A percentile compares a stretch with the other conserved stretches of the same genome.
Evolutionary conservation across 768 basidiomycete species (phyloP).

Genomic region (Porphyrellus cyaneotinctus): DNA sequence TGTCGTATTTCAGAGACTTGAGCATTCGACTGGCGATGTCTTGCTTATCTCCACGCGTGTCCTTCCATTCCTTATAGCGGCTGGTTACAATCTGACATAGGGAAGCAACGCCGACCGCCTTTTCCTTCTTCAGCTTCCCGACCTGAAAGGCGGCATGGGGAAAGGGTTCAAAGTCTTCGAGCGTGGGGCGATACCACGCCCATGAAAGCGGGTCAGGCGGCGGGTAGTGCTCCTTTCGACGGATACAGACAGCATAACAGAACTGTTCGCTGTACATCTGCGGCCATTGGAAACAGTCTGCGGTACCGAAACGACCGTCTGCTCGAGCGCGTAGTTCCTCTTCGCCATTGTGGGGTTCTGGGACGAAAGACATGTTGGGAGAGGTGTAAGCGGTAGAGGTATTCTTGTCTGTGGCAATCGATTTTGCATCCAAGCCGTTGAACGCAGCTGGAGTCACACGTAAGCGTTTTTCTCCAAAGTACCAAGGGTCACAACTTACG

Average conservation of each 20-base stretch:
- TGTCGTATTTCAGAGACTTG: background rate
- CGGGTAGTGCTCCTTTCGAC: background rate
- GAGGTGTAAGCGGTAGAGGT: background rate
- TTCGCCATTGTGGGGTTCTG: background rate
- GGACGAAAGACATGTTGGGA: background rate
- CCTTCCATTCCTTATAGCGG: background rate
- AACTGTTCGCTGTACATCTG: background rate
- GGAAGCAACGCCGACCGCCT: background rate
- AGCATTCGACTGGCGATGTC: background rate
- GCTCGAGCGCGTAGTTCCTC: background rate
- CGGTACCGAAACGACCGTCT: background rate
- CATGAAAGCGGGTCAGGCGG: background rate
- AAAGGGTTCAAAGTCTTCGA: background rate
- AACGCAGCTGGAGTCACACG: background rate
- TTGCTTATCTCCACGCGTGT: background rate
- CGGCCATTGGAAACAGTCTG: background rate
- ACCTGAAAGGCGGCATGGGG: background rate
- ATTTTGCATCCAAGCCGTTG: background rate
- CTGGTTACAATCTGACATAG: background rate
- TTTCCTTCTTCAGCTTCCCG: background rate
- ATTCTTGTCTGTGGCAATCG: background rate
- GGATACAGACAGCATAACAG: background rate
- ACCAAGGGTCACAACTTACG: background rate
- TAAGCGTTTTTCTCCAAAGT: background rate
- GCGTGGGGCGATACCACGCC: background rate